A percentile compares a stretch with the other conserved stretches of the same genome.
Evolutionary conservation across 371 early-diverging fungal genomes (phyloP).

Genomic region (Dentiscutata heterogama): DNA sequence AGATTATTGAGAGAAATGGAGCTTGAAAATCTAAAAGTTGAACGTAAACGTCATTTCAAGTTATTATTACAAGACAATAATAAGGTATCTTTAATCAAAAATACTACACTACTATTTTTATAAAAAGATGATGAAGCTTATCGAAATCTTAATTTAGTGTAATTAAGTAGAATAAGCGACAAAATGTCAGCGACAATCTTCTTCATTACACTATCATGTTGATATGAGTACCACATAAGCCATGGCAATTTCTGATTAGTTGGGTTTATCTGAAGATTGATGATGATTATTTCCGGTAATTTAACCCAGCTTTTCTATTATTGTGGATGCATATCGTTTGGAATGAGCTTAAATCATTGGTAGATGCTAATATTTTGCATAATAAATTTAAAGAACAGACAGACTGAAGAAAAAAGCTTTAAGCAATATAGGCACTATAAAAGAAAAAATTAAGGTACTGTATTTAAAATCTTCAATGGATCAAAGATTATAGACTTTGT

Average conservation of each 20-base stretch:
- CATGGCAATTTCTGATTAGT: background rate
- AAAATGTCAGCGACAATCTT: background rate
- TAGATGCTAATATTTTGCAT: background rate
- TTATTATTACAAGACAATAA: background rate
- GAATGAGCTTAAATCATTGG: background rate
- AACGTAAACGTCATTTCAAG: constrained; percentile 3
- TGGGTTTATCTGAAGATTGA: background rate
- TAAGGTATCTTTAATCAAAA: background rate
- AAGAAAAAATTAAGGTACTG: constrained; percentile 15
- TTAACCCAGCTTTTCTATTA: background rate
- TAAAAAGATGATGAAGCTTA: background rate
- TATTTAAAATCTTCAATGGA: too few relatives aligned
- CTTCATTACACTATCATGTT: constrained; percentile 12
- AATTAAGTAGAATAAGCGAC: background rate
- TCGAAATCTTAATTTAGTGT: background rate
- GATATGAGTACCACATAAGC: background rate
- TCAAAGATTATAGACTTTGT: too few relatives aligned
- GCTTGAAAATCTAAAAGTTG: background rate
- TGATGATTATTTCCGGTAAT: too few relatives aligned
- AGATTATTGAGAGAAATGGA: constrained; percentile 2
- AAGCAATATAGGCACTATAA: background rate
- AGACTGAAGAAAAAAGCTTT: background rate
- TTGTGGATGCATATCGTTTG: background rate
- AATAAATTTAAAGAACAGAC: constrained; percentile 8
- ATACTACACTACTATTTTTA: background rate